Conservation (phyloP, 805 yeast genomes). For the Hanseniaspora nectarophila region DNA sequence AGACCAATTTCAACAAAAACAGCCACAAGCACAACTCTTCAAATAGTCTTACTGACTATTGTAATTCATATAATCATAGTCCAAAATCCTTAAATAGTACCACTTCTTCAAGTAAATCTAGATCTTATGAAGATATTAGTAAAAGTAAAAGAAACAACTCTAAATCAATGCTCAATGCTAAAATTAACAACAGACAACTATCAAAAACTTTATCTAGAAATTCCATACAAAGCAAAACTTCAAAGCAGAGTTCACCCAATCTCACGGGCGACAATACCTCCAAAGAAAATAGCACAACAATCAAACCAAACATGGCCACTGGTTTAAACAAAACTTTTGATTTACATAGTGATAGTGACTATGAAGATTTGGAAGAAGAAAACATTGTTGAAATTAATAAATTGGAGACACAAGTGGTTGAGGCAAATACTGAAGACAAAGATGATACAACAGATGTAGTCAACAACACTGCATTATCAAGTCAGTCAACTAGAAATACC, state of each 20-base stretch:
- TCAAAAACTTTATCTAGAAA: slow-evolving; percentile 8
- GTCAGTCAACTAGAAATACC: not conserved
- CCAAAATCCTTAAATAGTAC: slow-evolving; percentile 1
- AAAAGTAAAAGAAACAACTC: slow-evolving; percentile 19
- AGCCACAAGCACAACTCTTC: not conserved
- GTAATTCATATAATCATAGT: not conserved
- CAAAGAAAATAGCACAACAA: not conserved
- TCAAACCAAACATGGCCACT: not conserved
- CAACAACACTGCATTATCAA: not conserved
- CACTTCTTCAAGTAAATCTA: not conserved
- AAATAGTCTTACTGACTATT: slow-evolving; percentile 3
- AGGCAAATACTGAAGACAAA: not conserved
- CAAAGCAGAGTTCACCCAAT: not conserved
- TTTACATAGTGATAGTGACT: slow-evolving; percentile 22
- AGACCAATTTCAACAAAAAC: not conserved
- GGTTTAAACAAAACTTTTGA: slow-evolving; percentile 15
- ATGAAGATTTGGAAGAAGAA: slow-evolving; percentile 19
- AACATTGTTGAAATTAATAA: slow-evolving; percentile 16
- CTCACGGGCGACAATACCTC: not conserved
- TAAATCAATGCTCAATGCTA: slow-evolving; percentile 18
- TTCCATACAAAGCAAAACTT: slow-evolving; percentile 3
- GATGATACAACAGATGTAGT: not conserved
- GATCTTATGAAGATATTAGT: slow-evolving; percentile 15
- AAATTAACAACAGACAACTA: slow-evolving; percentile 5
- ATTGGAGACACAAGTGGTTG: too few species aligned